phyloP scores from a whole-genome alignment of 495 filamentous ascomycete genomes.

The Penicillium flavigenum region DNA sequence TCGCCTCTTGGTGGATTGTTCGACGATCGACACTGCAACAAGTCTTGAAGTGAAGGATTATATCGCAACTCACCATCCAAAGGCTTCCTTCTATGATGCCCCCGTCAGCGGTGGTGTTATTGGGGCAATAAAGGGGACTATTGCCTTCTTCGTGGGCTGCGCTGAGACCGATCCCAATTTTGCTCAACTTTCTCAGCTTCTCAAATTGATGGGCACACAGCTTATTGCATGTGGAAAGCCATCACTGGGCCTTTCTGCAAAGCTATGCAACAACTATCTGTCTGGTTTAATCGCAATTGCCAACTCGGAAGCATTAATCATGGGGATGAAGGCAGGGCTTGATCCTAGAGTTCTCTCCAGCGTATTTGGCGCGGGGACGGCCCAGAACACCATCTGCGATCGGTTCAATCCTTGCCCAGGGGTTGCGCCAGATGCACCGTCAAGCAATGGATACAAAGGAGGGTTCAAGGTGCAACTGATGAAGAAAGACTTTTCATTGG shows the following conservation, averaged over 20 bases:
- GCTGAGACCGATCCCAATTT: conserved; percentile 25
- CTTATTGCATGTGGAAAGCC: too few relatives aligned
- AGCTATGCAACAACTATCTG: conserved; percentile 56
- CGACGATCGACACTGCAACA: conserved; percentile 45
- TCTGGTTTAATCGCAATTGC: conserved; percentile 54
- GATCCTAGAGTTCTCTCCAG: too few relatives aligned
- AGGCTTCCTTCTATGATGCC: conserved; percentile 40
- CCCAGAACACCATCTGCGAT: too few relatives aligned
- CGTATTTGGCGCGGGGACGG: too few relatives aligned
- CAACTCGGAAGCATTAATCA: conserved; percentile 51
- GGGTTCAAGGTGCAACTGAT: too few relatives aligned
- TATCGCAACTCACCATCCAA: conserved; percentile 20
- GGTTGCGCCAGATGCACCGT: too few relatives aligned
- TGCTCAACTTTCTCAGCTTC: conserved; percentile 33
- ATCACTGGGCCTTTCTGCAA: conserved; percentile 30
- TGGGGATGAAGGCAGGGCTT: conserved; percentile 39
- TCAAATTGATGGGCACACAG: conserved; percentile 32
- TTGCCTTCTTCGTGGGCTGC: conserved; percentile 50
- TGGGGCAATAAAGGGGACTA: conserved; percentile 46
- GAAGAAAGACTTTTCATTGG: too few relatives aligned
- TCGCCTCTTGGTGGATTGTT: conserved; percentile 44
- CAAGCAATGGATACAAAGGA: too few relatives aligned
- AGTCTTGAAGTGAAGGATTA: conserved; percentile 36
- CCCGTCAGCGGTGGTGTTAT: conserved; percentile 47
- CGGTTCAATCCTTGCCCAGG: too few relatives aligned